These are phyloP conservation scores for Botrytis pseudocinerea DNA, from an alignment of 2,329 filamentous ascomycete species.

Conservation along the genomic window DNA sequence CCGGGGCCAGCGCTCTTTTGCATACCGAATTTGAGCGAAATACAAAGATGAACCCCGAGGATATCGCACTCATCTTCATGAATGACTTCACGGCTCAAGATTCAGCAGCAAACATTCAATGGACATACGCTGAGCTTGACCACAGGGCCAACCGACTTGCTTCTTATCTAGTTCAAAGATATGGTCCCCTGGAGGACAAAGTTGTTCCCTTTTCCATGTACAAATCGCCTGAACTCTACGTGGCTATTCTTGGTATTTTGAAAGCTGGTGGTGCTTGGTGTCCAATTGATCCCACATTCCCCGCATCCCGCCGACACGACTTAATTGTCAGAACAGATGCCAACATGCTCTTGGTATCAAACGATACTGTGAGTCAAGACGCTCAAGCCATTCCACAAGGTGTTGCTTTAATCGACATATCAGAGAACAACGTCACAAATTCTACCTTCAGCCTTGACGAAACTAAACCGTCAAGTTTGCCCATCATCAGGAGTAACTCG, in stretches of 20 bases:
- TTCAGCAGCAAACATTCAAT: neutral
- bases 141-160: slow-evolving; percentile 6
- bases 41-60: slow-evolving; percentile 1
- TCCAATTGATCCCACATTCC: slow-evolving; percentile 41
- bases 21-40: slow-evolving; percentile 12
- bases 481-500: neutral
- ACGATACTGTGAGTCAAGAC: slow-evolving; percentile 4
- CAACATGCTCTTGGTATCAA: neutral
- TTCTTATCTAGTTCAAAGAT: slow-evolving; percentile 11
- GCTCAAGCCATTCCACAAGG: slow-evolving; percentile 1
- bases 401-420: slow-evolving; percentile 3
- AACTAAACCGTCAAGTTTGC: neutral
- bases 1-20: neutral
- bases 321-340: slow-evolving; percentile 17
- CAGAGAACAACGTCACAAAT: neutral
- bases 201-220: slow-evolving; percentile 24
- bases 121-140: slow-evolving; percentile 16
- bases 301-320: slow-evolving; percentile 3
- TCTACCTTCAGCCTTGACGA: neutral
- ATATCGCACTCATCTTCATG: slow-evolving; percentile 6
- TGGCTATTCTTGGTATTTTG: slow-evolving; percentile 40
- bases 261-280: slow-evolving; percentile 42
- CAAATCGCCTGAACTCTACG: slow-evolving; percentile 39
- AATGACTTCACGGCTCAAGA: neutral
- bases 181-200: slow-evolving; percentile 12